Base-by-base conservation (phyloP, 371 early-diverging fungal species). In the Saksenaea oblongispora region DNA sequence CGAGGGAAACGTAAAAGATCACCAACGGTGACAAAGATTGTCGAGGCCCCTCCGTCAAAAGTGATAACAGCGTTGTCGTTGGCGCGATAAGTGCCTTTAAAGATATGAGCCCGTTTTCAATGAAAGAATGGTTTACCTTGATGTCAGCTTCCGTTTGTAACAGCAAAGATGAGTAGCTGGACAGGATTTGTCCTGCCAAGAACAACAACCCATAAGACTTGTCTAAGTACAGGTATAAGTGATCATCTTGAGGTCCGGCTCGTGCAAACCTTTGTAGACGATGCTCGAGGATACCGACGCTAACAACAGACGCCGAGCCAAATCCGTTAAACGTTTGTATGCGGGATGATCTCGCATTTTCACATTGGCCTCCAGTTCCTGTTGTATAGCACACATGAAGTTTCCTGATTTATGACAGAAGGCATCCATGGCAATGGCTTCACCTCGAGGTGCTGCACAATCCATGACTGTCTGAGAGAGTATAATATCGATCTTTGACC, bases 391-490 rank as follows among this genome's bases (percentile, higher is more conserved):
- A 2, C 57, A 39, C 35, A 76, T 58, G 34, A 80, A 59, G 2
- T 41, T 31, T 22, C 66, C 64, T 0, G 65, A 57, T 35, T 71
- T 72, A 42, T 58, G 63, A 56, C 73, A 74, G 56, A 80, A 74
- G 0, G 36, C 24, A 36, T 56, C 64, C 70, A 80, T 64, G 27
- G 66, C 66, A 9, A 72, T 37, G 2, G 51, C 17, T 4, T 36
- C 24, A 2, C 58, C 62, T 7, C 37, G 34, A 3, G 54, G 54
- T 10, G 67, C 34, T 35, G 28, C 42, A 27, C 76, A 74, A 37
- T 80, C 77, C 14, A 71, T 62, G 3, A 76, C 37, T 1, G 73
- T 72, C 53, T 74, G 75, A 0, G 71, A 53, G 5, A 74, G 54
- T 0, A 69, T 37, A 8, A 41, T 56, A 34, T 80, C 73, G 13